Evolutionary conservation across 225 moss, liverwort and hornwort species (phyloP).

Genomic region (Asterella californica): DNA sequence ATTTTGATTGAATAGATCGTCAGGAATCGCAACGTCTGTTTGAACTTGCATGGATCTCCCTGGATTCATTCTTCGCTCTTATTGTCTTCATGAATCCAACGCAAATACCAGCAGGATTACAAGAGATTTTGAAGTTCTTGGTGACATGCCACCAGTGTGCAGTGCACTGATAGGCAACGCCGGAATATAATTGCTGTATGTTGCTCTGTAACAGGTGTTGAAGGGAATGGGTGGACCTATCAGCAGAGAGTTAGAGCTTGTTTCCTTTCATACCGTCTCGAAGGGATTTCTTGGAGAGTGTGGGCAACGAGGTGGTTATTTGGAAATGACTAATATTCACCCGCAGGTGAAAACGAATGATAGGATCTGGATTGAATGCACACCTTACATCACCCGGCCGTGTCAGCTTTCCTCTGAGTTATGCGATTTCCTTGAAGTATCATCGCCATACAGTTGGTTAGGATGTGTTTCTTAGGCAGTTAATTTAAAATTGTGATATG

Average conservation of each 20-base stretch:
- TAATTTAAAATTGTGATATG: neutral
- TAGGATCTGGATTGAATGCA: neutral
- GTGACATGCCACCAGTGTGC: neutral
- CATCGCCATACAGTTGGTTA: neutral
- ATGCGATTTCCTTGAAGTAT: neutral
- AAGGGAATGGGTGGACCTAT: constrained; percentile 56
- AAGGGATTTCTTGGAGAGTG: constrained; percentile 89
- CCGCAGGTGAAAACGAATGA: constrained; percentile 40
- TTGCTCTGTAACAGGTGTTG: constrained; percentile 45
- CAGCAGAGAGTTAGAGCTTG: constrained; percentile 60
- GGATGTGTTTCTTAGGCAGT: neutral
- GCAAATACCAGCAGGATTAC: too few relatives aligned
- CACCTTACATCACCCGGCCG: neutral
- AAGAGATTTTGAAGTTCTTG: too few relatives aligned
- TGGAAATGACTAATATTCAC: constrained; percentile 91
- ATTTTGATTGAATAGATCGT: neutral
- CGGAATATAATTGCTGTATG: too few relatives aligned
- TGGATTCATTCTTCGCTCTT: neutral
- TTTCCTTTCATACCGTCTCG: constrained; percentile 81
- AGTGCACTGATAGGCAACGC: neutral
- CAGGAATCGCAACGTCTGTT: neutral
- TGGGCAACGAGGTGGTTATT: constrained; percentile 88
- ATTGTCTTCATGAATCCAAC: neutral
- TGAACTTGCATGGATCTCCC: neutral
- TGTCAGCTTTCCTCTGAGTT: neutral